Base-by-base conservation (phyloP, 2,329 filamentous ascomycete species). In the Colletotrichum lupini region DNA sequence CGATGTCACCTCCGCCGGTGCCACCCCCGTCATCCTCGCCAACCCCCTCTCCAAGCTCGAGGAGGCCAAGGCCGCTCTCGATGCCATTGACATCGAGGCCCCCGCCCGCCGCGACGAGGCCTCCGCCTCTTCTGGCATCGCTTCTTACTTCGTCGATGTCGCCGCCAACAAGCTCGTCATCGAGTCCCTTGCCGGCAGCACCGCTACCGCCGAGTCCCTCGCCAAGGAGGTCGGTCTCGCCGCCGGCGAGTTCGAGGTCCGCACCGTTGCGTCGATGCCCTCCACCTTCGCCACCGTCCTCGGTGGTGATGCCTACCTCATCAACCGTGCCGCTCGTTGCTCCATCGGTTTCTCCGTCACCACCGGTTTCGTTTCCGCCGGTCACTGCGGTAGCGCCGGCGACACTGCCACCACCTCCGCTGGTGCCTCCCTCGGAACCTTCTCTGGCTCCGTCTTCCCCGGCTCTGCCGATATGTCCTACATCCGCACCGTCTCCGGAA, bases 301-400 rank as follows among this genome's bases (percentile, higher is more conserved):
- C 32, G 82, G 82, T 57, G 82, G 82, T 62, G 82, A 83, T 66
- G 80, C 82, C 74, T 84, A 84, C 81, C 72, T 73, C 75, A 83
- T 84, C 78, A 76, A 81, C 77, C 67, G 68, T 7, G 22, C 22
- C 62, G 74, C 71, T 61, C 79, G 82, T 3, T 84, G 82, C 82
- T 84, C 82, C 69, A 74, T 84, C 72, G 82, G 82, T 35, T 84
- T 84, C 79, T 77, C 81, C 2, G 82, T 84, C 74, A 83, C 81
- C 30, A 81, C 79, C 35, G 82, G 82, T 24, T 84, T 84, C 77
- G 82, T 84, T 37, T 80, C 82, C 28, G 82, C 82, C 26, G 82
- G 82, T 63, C 82, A 84, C 80, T 84, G 82, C 68, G 82, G 82
- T 53, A 76, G 32, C 68, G n/a, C 67, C 2, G 82, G 82, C 59